A percentile compares a stretch with the other conserved stretches of the same genome.
These are phyloP conservation scores for Pythium vanterpoolii DNA, from an alignment of 352 stramenopile genomes.

Conservation along the genomic window DNA sequence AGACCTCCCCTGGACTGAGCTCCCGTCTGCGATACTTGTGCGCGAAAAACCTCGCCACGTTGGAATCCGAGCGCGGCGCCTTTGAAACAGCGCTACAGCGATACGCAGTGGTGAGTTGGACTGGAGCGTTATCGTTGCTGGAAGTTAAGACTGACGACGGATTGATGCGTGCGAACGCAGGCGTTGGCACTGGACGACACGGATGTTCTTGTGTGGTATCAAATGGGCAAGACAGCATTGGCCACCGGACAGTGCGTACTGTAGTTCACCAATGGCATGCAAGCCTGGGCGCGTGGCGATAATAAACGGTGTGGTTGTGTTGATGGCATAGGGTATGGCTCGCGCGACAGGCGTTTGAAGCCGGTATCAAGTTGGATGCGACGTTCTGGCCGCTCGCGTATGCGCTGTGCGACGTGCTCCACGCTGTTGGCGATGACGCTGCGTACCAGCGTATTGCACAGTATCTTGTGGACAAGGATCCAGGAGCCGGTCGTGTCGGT, in stretches of 20 bases:
- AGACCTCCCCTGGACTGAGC: conserved; percentile 31
- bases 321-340: conserved; percentile 47
- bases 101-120: conserved; percentile 37
- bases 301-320: neutral
- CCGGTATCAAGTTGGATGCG: conserved; percentile 49
- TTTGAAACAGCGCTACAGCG: conserved; percentile 42
- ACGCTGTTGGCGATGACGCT: conserved; percentile 44
- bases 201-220: conserved; percentile 74
- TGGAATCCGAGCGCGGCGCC: conserved; percentile 41
- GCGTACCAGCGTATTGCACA: conserved; percentile 44
- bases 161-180: conserved; percentile 9
- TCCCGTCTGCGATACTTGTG: conserved; percentile 62
- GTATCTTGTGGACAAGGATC: conserved; percentile 44
- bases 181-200: conserved; percentile 58
- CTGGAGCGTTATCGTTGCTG: neutral
- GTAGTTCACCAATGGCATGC: neutral
- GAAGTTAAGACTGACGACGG: neutral
- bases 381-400: conserved; percentile 67
- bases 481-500: conserved; percentile 10
- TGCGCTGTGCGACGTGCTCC: conserved; percentile 54
- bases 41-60: conserved; percentile 61
- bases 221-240: conserved; percentile 57
- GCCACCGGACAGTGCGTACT: conserved; percentile 47
- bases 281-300: neutral
- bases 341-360: conserved; percentile 49